phyloP scores from a whole-genome alignment of 805 yeast species.

The Candida montana region DNA sequence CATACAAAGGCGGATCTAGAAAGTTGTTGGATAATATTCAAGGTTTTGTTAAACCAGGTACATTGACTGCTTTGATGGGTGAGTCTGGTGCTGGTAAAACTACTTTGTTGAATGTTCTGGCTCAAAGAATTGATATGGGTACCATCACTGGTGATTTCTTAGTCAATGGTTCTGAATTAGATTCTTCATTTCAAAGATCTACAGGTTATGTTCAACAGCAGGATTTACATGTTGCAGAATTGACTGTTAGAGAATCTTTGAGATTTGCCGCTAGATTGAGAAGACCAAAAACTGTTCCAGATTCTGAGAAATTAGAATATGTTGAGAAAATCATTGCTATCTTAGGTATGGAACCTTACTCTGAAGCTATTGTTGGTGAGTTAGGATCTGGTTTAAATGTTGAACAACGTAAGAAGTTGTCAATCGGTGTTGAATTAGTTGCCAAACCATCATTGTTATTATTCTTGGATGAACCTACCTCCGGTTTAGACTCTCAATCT shows the following conservation, averaged over 20 bases:
- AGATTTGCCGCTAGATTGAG: slow-evolving; percentile 59
- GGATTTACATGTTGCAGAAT: slow-evolving; percentile 47
- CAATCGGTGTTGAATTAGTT: slow-evolving; percentile 58
- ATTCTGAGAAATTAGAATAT: slow-evolving; percentile 51
- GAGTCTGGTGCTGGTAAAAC: slow-evolving; percentile 22
- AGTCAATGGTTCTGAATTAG: slow-evolving; percentile 55
- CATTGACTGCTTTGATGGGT: slow-evolving; percentile 65
- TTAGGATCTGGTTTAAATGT: slow-evolving; percentile 61
- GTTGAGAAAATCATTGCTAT: slow-evolving; percentile 58
- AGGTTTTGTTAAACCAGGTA: slow-evolving; percentile 23
- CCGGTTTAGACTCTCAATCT: slow-evolving; percentile 60
- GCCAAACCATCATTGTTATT: slow-evolving; percentile 54
- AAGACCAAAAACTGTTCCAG: slow-evolving; percentile 48
- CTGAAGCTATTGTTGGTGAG: slow-evolving; percentile 66
- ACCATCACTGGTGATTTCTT: slow-evolving; percentile 24
- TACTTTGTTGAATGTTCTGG: slow-evolving; percentile 10
- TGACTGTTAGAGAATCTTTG: slow-evolving; percentile 64
- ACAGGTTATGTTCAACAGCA: slow-evolving; percentile 45
- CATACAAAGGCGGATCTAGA: slow-evolving; percentile 30
- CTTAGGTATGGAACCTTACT: slow-evolving; percentile 53
- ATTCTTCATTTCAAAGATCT: slow-evolving; percentile 52
- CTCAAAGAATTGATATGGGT: slow-evolving; percentile 51
- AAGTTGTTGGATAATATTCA: slow-evolving; percentile 20
- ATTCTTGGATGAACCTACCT: slow-evolving; percentile 62
- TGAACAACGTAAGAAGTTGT: slow-evolving; percentile 54